Conservation (phyloP, 768 basidiomycete species). For the Boletus edulis region DNA sequence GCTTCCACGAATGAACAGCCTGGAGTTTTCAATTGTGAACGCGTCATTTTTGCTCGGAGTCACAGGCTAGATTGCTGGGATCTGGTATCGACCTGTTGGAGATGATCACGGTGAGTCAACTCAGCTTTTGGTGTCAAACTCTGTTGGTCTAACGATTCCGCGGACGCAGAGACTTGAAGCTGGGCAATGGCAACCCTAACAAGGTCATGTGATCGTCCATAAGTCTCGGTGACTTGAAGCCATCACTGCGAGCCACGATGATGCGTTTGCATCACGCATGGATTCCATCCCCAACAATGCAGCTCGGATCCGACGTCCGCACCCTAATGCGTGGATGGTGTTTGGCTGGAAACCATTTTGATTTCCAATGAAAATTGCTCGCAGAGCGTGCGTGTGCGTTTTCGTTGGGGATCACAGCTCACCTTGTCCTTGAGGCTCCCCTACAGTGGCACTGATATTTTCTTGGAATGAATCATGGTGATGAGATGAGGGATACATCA, state of each 20-base stretch:
- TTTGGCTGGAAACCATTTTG: not conserved
- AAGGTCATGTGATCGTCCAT: not conserved
- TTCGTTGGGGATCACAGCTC: constrained; percentile 5
- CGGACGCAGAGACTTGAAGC: not conserved
- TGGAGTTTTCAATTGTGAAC: not conserved
- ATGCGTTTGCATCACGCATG: not conserved
- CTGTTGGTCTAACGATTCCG: not conserved
- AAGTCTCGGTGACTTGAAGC: not conserved
- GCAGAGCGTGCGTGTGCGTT: not conserved
- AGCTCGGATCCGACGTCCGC: not conserved
- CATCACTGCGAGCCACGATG: not conserved
- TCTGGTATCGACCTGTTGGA: not conserved
- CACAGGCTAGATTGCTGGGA: not conserved
- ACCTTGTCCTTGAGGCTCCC: constrained; percentile 15
- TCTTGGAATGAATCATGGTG: not conserved
- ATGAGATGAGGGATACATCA: not conserved
- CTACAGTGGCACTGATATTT: not conserved
- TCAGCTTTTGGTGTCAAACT: not conserved
- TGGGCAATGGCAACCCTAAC: no score
- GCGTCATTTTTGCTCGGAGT: not conserved
- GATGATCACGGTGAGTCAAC: not conserved
- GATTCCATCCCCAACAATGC: not conserved
- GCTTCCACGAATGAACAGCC: not conserved
- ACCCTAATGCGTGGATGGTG: not conserved
- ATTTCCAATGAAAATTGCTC: not conserved